Evolutionary conservation across 2,329 filamentous ascomycete genomes (phyloP), one percentile per base, ranked within the genome.

Genomic region (Conoideocrella luteorostrata): DNA sequence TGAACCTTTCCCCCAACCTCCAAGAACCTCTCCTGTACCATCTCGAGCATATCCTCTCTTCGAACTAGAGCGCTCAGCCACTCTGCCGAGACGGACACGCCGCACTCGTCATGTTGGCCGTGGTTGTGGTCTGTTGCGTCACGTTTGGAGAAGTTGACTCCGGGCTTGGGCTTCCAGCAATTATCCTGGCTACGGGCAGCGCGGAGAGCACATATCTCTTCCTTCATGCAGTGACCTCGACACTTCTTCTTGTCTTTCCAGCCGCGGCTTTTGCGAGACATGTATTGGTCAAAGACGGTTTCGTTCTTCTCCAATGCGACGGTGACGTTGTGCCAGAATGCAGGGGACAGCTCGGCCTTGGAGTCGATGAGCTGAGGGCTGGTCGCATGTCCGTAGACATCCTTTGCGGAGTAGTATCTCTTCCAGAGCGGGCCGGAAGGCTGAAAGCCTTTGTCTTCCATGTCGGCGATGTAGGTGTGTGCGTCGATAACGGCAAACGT

Each of bases 251-350:
- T 59, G 3, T 60, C 53, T 3, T 57, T 56, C 58, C 65, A 71
- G 4, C 71, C 72, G 5, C 76, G 65, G 4, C 62, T 67, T 45
- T 72, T 72, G 40, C 74, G 63, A 1, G 59, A 55, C 44, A 67
- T 64, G 54, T 69, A 80, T 3, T 56, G 59, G 11, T 68, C 59
- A 50, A 78, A 78, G 1, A 64, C 57, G 0, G 54, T 46, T 2
- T 65, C 50, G 43, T 76, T 56, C 5, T 43, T 49, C 47, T 74
- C 68, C 36, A 80, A 67, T 1, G 61, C 56, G 1, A 59, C 60
- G 0, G 75, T 79, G 21, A 79, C 62, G 52, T 75, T 71, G 55
- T 79, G 75, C 76, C 77, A 80, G 59, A 78, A 78, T 1, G 68
- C 68, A 0, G 75, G 70, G 1, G 70, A 74, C 17, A 81, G 65